phyloP scores from a whole-genome alignment of 495 filamentous ascomycete species.

The Xylaria nigripes region DNA sequence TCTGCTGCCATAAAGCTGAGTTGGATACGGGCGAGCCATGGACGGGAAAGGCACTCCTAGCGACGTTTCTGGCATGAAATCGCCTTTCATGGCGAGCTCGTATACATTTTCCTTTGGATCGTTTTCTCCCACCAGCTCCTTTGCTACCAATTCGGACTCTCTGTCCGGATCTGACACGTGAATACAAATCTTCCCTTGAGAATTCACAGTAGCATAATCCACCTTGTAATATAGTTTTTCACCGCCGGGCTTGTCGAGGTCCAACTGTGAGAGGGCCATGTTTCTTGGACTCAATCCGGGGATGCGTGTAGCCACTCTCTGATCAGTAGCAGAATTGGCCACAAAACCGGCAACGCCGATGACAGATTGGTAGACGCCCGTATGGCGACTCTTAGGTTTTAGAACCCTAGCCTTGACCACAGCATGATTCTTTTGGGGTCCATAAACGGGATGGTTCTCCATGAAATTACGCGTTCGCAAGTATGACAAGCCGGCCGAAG shows the following conservation, averaged over 20 bases:
- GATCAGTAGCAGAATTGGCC: slow-evolving; percentile 10
- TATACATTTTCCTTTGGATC: background rate
- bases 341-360: slow-evolving; percentile 47
- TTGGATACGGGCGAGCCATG: background rate
- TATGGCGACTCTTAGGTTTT: slow-evolving; percentile 23
- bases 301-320: background rate
- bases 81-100: background rate
- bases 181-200: slow-evolving; percentile 51
- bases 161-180: slow-evolving; percentile 34
- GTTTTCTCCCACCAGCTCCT: slow-evolving; percentile 34
- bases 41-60: background rate
- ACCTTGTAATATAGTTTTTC: slow-evolving; percentile 57
- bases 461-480: slow-evolving; percentile 59
- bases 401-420: slow-evolving; percentile 66
- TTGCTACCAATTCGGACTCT: slow-evolving; percentile 44
- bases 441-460: slow-evolving; percentile 74
- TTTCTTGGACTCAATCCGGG: background rate
- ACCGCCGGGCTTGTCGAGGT: slow-evolving; percentile 56
- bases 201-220: slow-evolving; percentile 46
- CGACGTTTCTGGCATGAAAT: background rate
- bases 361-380: slow-evolving; percentile 17
- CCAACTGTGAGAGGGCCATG: slow-evolving; percentile 26
- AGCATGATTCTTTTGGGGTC: slow-evolving; percentile 56
- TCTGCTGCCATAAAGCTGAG: background rate
- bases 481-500: slow-evolving; percentile 84